Conservation (phyloP, 2,329 filamentous ascomycete species). For the Thielaviopsis ethacetica region DNA sequence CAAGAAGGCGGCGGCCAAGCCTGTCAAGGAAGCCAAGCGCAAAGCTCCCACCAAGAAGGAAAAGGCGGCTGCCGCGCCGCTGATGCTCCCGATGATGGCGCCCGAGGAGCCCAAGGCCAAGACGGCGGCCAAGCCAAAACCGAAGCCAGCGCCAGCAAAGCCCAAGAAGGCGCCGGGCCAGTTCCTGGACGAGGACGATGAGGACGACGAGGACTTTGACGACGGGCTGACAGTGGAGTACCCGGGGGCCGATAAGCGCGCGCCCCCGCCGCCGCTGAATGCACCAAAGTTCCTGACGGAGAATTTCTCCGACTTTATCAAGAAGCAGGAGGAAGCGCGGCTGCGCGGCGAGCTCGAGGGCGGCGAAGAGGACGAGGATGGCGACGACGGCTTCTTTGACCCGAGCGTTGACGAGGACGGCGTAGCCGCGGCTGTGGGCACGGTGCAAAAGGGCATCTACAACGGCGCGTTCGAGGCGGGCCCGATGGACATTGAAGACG, state of each 20-base stretch:
- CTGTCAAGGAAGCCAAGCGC: slow-evolving; percentile 18
- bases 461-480: slow-evolving; percentile 14
- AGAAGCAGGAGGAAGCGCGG: slow-evolving; percentile 26
- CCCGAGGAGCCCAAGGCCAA: slow-evolving; percentile 8
- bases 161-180: slow-evolving; percentile 15
- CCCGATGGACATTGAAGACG: slow-evolving; percentile 2
- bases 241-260: slow-evolving; percentile 30
- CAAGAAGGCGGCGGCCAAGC: slow-evolving; percentile 17
- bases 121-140: slow-evolving; percentile 13
- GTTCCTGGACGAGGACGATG: slow-evolving; percentile 30
- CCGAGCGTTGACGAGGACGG: slow-evolving; percentile 23
- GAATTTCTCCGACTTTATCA: slow-evolving; percentile 37
- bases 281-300: slow-evolving; percentile 20
- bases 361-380: slow-evolving; percentile 28
- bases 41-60: slow-evolving; percentile 21
- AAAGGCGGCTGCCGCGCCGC: slow-evolving; percentile 21
- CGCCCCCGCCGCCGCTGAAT: slow-evolving; percentile 19
- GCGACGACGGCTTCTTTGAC: slow-evolving; percentile 15
- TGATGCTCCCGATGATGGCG: slow-evolving; percentile 21
- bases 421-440: slow-evolving; percentile 19
- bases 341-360: slow-evolving; percentile 15
- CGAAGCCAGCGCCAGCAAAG: slow-evolving; percentile 5
- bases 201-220: slow-evolving; percentile 39
- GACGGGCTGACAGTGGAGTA: slow-evolving; percentile 43
- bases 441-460: slow-evolving; percentile 14